A percentile compares a stretch with the other conserved stretches of the same genome.
Conservation (phyloP, 2,329 filamentous ascomycete species). For the Xylariaceae sp. region DNA sequence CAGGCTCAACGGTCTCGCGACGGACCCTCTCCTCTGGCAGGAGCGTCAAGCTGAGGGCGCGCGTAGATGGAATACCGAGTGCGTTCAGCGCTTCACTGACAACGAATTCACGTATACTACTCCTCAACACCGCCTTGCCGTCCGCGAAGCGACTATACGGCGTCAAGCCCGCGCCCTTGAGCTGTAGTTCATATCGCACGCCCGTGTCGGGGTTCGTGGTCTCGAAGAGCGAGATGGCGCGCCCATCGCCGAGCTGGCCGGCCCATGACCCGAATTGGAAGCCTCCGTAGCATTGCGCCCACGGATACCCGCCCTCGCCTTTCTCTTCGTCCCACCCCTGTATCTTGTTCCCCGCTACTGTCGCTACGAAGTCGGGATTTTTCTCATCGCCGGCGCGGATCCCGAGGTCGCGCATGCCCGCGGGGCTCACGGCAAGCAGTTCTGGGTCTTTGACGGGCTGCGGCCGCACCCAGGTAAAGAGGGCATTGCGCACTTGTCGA, state of each 20-base stretch:
- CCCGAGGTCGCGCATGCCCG: conserved; percentile 81
- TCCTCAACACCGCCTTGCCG: conserved; percentile 89
- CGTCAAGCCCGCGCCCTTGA: conserved; percentile 92
- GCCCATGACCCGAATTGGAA: conserved; percentile 87
- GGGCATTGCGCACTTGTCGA: conserved; percentile 81
- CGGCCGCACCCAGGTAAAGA: conserved; percentile 91
- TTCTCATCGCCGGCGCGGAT: conserved; percentile 72
- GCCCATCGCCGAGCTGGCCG: conserved; percentile 91
- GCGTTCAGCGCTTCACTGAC: conserved; percentile 90
- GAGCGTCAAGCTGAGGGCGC: conserved; percentile 82
- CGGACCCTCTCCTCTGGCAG: conserved; percentile 75
- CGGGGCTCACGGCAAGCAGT: conserved; percentile 79
- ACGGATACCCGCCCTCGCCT: conserved; percentile 81
- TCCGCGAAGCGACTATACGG: conserved; percentile 97
- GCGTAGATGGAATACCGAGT: conserved; percentile 82
- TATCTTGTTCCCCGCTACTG: conserved; percentile 83
- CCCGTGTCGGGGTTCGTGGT: conserved; percentile 75
- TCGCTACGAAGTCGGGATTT: conserved; percentile 75
- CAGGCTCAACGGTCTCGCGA: conserved; percentile 84
- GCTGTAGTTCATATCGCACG: conserved; percentile 85
- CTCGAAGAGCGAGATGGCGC: conserved; percentile 94
- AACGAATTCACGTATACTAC: conserved; percentile 92
- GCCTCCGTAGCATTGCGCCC: conserved; percentile 98
- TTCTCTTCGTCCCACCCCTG: conserved; percentile 77
- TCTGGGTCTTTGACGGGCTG: conserved; percentile 75